Evolutionary conservation across 164 flowering plant genomes (phyloP).

Genomic region (Buxus sempervirens): DNA sequence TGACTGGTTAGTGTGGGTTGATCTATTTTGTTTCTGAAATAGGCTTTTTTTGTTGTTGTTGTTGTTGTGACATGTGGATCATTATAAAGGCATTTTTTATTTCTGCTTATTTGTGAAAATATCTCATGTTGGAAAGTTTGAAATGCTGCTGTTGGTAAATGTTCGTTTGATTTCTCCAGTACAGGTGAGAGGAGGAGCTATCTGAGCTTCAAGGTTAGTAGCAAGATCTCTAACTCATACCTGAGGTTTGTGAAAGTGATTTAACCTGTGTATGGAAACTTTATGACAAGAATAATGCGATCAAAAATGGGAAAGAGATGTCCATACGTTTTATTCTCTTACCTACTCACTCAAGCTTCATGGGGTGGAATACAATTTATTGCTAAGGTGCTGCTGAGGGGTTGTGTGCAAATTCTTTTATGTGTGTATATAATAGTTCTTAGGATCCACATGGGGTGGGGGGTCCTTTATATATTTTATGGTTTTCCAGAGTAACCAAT

Average conservation of each 20-base stretch:
- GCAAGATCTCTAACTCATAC: constrained; percentile 2
- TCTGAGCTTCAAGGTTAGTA: constrained; percentile 75
- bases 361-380: too few species aligned
- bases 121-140: not conserved
- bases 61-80: not conserved
- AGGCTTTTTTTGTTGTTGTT: not conserved
- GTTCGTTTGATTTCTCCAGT: constrained; percentile 56
- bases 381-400: too few species aligned
- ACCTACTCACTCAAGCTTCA: too few species aligned
- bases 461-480: too few species aligned
- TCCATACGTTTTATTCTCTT: not conserved
- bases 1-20: constrained; percentile 44
- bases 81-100: not conserved
- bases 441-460: too few species aligned
- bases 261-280: not conserved
- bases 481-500: too few species aligned
- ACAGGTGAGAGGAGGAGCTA: constrained; percentile 99
- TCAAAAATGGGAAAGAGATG: not conserved
- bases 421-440: too few species aligned
- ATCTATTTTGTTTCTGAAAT: not conserved
- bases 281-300: not conserved
- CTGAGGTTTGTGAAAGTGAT: not conserved
- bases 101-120: not conserved
- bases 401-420: too few species aligned
- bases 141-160: constrained; percentile 31